Percentiles rank a stretch among this genome's conserved stretches.
Evolutionary conservation across 257 asterid species (phyloP).

Genomic region (Lithospermum erythrorhizon): DNA sequence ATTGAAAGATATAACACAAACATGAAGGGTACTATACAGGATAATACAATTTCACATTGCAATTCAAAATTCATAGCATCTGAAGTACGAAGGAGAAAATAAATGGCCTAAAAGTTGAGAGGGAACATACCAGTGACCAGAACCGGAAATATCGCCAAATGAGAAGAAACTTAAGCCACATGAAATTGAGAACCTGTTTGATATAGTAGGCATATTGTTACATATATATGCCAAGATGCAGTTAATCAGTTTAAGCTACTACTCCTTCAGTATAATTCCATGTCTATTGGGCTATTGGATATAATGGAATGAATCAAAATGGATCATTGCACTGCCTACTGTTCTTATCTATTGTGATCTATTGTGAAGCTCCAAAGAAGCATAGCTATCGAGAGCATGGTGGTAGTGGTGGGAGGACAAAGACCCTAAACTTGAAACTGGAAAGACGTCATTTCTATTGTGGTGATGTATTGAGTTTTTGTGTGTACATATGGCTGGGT

Average conservation of each 20-base stretch:
- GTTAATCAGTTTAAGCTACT: not conserved
- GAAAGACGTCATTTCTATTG: too few species aligned
- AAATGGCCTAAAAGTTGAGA: not conserved
- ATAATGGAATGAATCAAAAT: not conserved
- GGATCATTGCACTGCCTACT: not conserved
- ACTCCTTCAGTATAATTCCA: not conserved
- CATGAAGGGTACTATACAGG: not conserved
- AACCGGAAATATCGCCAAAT: slow-evolving; percentile 93
- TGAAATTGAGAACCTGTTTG: slow-evolving; percentile 79
- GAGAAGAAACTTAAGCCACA: slow-evolving; percentile 96
- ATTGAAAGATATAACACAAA: not conserved
- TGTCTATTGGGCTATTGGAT: too few species aligned
- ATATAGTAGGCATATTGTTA: not conserved
- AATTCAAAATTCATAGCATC: not conserved
- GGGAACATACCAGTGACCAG: slow-evolving; percentile 75
- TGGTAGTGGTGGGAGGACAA: too few species aligned
- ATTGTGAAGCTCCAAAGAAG: too few species aligned
- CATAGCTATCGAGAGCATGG: too few species aligned
- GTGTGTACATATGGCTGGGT: too few species aligned
- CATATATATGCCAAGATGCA: not conserved
- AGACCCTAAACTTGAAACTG: too few species aligned
- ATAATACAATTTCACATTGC: too few species aligned
- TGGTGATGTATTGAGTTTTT: too few species aligned
- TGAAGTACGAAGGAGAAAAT: not conserved
- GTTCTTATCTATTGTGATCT: too few species aligned